A percentile compares a stretch with the other conserved stretches of the same genome.
These are phyloP conservation scores for Sporothrix variecibatus DNA, from an alignment of 2,329 filamentous ascomycete genomes.

Conservation along the genomic window DNA sequence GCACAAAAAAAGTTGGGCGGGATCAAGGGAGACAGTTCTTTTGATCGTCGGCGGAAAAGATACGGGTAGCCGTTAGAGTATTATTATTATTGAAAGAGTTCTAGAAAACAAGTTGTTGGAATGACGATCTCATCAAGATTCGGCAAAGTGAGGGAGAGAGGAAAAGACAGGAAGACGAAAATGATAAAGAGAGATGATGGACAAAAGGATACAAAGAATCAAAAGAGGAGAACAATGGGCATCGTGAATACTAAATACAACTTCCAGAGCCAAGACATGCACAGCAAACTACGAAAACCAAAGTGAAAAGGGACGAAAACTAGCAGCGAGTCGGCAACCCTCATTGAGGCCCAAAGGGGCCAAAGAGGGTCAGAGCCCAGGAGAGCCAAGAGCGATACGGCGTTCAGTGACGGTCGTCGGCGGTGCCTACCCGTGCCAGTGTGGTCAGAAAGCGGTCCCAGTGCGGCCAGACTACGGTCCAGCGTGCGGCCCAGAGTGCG, in stretches of 20 bases:
- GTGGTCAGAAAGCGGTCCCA: not conserved
- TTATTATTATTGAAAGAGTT: not conserved
- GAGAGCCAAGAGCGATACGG: not conserved
- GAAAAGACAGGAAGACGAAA: not conserved
- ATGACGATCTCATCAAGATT: not conserved
- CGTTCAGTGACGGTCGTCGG: conserved; percentile 21
- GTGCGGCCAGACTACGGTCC: not conserved
- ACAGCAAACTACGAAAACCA: not conserved
- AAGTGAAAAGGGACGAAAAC: not conserved
- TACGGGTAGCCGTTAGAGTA: not conserved
- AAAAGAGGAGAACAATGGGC: not conserved
- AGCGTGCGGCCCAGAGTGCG: not conserved
- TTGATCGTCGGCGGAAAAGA: not conserved
- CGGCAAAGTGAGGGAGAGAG: not conserved
- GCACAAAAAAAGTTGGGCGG: not conserved
- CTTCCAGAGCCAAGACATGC: not conserved
- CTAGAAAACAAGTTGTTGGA: not conserved
- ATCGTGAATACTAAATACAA: conserved; percentile 14
- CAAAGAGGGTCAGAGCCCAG: not conserved
- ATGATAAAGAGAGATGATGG: not conserved
- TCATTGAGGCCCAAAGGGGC: not conserved
- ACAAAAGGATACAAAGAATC: not conserved
- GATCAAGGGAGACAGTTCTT: not conserved
- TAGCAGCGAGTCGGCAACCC: not conserved
- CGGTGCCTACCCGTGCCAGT: not conserved